Evolutionary conservation across 192 early-diverging fungal species (phyloP).

Genomic region (Umbelopsis vinacea): DNA sequence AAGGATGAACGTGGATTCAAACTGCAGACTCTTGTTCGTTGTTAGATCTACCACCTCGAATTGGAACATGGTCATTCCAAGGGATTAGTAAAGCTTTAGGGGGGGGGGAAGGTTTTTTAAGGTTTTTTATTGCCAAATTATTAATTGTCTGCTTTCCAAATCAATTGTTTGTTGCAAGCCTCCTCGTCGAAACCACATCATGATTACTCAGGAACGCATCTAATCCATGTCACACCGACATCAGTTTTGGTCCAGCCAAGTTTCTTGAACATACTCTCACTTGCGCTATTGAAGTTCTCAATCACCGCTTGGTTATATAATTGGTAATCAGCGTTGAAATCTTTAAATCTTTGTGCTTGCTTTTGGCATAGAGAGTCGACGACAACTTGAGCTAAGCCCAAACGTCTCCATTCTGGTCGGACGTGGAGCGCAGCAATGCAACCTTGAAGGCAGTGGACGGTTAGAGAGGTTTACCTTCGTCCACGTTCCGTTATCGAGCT

Average conservation of each 20-base stretch:
- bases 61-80: neutral
- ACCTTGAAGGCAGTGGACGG: neutral
- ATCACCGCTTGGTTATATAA: neutral
- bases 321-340: neutral
- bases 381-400: slow-evolving; percentile 9
- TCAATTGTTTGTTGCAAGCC: no score
- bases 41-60: slow-evolving; percentile 9
- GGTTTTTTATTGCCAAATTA: no score
- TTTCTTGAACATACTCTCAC: neutral
- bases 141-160: no score
- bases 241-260: neutral
- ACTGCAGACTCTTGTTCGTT: neutral
- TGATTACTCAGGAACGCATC: neutral
- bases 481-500: neutral
- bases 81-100: neutral
- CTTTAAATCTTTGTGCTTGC: neutral
- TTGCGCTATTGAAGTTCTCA: neutral
- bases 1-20: neutral
- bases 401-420: neutral
- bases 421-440: neutral
- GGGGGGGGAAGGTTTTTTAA: neutral
- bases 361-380: neutral
- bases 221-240: neutral
- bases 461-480: no score
- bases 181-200: no score